Conservation (phyloP, 2,329 filamentous ascomycete species). For the Scleromitrula shiraiana region DNA sequence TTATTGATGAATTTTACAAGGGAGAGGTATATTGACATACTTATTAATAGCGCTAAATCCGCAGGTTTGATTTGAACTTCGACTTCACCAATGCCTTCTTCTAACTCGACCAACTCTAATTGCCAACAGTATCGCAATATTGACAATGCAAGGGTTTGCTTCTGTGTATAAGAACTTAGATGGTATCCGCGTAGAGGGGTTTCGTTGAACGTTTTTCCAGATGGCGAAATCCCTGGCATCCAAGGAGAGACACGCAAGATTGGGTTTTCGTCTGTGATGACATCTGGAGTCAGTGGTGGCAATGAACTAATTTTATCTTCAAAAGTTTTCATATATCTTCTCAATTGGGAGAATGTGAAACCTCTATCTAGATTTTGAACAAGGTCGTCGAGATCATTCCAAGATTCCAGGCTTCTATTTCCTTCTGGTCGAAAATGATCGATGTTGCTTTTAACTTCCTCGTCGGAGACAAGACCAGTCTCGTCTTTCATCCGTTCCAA, state of each 20-base stretch:
- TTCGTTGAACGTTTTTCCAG: conserved; percentile 18
- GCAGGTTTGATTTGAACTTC: conserved; percentile 21
- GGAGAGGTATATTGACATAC: conserved; percentile 15
- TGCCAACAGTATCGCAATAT: conserved; percentile 28
- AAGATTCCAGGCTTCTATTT: conserved; percentile 13
- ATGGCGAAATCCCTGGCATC: conserved; percentile 22
- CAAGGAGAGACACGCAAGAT: conserved; percentile 23
- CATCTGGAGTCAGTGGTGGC: neutral
- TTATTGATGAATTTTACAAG: neutral
- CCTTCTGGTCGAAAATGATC: conserved; percentile 21
- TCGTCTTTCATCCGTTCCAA: conserved; percentile 23
- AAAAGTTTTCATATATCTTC: conserved; percentile 20
- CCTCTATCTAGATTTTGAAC: conserved; percentile 21
- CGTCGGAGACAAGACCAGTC: conserved; percentile 20
- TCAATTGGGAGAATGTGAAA: conserved; percentile 26
- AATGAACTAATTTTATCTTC: neutral
- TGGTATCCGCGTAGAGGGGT: conserved; percentile 23
- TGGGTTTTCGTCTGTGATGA: neutral
- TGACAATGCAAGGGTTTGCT: conserved; percentile 22
- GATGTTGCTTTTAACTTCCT: conserved; percentile 27
- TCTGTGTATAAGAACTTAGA: conserved; percentile 22
- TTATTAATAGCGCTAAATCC: conserved; percentile 24
- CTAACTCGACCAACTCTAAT: conserved; percentile 24
- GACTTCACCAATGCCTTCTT: conserved; percentile 25
- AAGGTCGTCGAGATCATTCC: conserved; percentile 24